Evolutionary conservation across 306 rosid genomes (phyloP), one percentile per base, ranked within the genome.

Genomic region (Vigna unguiculata): DNA sequence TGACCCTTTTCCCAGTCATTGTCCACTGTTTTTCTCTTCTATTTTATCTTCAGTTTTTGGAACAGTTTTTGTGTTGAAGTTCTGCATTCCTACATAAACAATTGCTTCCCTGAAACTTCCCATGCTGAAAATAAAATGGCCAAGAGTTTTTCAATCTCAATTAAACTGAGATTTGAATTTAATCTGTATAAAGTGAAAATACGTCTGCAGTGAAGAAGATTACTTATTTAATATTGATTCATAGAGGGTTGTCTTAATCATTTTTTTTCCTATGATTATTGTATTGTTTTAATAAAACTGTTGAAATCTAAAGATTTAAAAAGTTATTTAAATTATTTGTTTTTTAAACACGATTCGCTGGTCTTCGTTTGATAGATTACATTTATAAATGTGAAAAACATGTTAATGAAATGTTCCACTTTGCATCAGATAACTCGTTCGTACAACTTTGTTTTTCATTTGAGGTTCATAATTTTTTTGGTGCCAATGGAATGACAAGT

Each of bases 41-140:
- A 21, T 66, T 73, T 19, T n/a, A 49, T 38, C 62, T 28, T 51
- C 32, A 49, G 5, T 38, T 59, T 72, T 14, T 14, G 46, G 58
- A 62, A 53, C 1, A n/a, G 40, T 9, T 2, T 67, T 3, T 59
- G 24, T 3, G 32, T 7, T 65, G 30, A 45, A 32, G 54, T 45
- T 48, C 30, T 41, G 53, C 46, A 40, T 62, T 45, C 7, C 24
- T 16, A 38, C 60, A 49, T 41, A 76, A 53, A 25, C 53, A 59
- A 38, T 49, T 36, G 72, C 54, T 20, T 47, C 73, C 21, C 47
- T 41, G 41, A 20, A 7, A 46, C 43, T 43, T 77, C 16, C 58
- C 46, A 41, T 13, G 64, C 40, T 55, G 41, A 30, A 28, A 16
- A 15, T 60, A 30, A 11, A 58, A 59, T 3, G 2, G 0, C 12